Evolutionary conservation across 768 basidiomycete species (phyloP).

Genomic region (Tylopilus balloui): DNA sequence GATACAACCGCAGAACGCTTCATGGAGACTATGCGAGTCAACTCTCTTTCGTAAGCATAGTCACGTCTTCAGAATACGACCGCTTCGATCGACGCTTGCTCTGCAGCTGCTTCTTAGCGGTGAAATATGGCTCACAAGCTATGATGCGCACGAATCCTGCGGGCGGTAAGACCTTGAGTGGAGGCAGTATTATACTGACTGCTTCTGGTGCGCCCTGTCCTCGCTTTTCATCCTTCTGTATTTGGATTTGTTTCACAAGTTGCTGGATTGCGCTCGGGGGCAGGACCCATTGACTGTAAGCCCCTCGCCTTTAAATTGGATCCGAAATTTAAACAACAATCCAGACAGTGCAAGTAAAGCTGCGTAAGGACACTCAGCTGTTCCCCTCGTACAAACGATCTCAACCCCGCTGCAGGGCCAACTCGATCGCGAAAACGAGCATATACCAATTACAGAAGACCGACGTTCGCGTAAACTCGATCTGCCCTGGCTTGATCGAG

Average conservation of each 20-base stretch:
- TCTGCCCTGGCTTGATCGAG: conserved; percentile 91
- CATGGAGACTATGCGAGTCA: conserved; percentile 75
- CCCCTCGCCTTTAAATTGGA: not conserved
- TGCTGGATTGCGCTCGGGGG: conserved; percentile 80
- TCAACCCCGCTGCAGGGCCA: conserved; percentile 53
- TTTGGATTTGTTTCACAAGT: conserved; percentile 43
- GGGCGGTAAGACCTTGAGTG: conserved; percentile 60
- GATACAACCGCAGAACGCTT: conserved; percentile 61
- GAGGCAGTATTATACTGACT: conserved; percentile 85
- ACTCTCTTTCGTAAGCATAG: conserved; percentile 51
- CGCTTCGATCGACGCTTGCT: not conserved
- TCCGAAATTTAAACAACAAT: conserved; percentile 14
- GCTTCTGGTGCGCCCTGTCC: conserved; percentile 59
- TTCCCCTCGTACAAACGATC: not conserved
- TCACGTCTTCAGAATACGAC: conserved; percentile 3
- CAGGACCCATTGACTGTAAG: conserved; percentile 79
- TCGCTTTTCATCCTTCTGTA: not conserved
- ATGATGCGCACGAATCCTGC: conserved; percentile 68
- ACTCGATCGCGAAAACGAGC: conserved; percentile 80
- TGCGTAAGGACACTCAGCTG: conserved; percentile 51
- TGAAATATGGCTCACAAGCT: conserved; percentile 80
- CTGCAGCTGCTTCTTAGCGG: conserved; percentile 78
- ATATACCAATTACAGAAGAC: conserved; percentile 76
- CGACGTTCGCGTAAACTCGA: conserved; percentile 83
- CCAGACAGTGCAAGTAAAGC: conserved; percentile 91